Percentiles rank a stretch among this genome's conserved stretches.
Evolutionary conservation across 306 rosid genomes (phyloP).

Genomic region (Quercus gilva): DNA sequence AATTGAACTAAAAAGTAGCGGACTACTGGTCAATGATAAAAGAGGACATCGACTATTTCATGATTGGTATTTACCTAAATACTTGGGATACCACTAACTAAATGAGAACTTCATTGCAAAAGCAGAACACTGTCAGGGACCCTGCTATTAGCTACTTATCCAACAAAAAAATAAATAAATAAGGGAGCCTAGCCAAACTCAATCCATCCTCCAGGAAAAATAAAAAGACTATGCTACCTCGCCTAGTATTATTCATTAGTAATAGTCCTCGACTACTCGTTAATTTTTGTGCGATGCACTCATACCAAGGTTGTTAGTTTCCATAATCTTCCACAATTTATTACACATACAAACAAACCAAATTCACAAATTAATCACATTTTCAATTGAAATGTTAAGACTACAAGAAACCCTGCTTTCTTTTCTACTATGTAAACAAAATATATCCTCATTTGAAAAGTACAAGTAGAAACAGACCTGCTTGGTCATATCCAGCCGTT

Average conservation of each 20-base stretch:
- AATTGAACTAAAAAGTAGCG: slow-evolving; percentile 1
- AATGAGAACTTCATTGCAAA: neutral
- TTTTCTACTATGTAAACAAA: neutral
- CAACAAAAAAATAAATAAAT: too few species aligned
- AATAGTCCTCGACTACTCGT: neutral
- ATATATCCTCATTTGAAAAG: neutral
- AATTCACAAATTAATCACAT: neutral
- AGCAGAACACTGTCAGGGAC: neutral
- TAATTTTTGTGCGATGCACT: neutral
- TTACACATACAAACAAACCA: neutral
- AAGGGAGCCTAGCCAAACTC: neutral
- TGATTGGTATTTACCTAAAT: neutral
- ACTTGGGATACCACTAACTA: neutral
- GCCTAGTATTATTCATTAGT: neutral
- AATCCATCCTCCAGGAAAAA: neutral
- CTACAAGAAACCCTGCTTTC: neutral
- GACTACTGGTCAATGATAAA: neutral
- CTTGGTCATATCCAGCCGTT: slow-evolving; percentile 42
- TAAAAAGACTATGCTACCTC: neutral
- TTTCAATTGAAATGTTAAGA: neutral
- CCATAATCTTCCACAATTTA: neutral
- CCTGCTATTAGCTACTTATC: neutral
- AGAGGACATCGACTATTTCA: neutral
- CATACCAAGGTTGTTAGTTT: neutral
- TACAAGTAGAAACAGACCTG: slow-evolving; percentile 47